Percentiles rank a stretch among this genome's conserved stretches.
These are phyloP conservation scores for Lanmaoa rubissima DNA, from an alignment of 768 basidiomycete species.

Conservation along the genomic window DNA sequence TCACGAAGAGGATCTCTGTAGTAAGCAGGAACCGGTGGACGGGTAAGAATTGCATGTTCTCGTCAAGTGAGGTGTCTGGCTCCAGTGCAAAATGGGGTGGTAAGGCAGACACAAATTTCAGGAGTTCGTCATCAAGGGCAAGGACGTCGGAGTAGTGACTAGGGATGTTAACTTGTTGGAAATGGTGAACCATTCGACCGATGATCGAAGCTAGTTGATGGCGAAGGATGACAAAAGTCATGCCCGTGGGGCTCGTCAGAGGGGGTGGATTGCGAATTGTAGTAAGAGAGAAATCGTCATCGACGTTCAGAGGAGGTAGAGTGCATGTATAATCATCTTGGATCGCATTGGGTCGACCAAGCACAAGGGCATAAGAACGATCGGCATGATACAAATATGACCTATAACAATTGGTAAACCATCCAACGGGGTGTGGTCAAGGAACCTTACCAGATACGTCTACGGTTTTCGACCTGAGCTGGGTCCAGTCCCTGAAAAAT, in stretches of 20 bases:
- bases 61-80: conserved; percentile 77
- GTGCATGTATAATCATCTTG: conserved; percentile 90
- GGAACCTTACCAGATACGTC: conserved; percentile 73
- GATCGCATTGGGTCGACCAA: conserved; percentile 87
- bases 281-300: conserved; percentile 51
- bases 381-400: conserved; percentile 93
- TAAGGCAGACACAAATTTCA: conserved; percentile 69
- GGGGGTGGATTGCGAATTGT: conserved; percentile 51
- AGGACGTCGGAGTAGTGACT: conserved; percentile 84
- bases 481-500: conserved; percentile 62
- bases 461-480: conserved; percentile 79
- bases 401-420: conserved; percentile 40
- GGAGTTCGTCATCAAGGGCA: conserved; percentile 77
- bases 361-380: conserved; percentile 85
- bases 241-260: conserved; percentile 69
- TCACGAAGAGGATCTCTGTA: conserved; percentile 85
- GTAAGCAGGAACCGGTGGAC: conserved; percentile 86
- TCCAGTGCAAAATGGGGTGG: conserved; percentile 78
- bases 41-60: conserved; percentile 60
- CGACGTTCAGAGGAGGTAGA: conserved; percentile 67
- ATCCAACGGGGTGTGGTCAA: neutral
- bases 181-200: conserved; percentile 89
- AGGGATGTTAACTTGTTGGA: conserved; percentile 77
- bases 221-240: conserved; percentile 87
- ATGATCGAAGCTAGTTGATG: conserved; percentile 82